Evolutionary conservation across 106 monocot species (phyloP), one percentile per base, ranked within the genome.

Genomic region (Dendrobium officinale): DNA sequence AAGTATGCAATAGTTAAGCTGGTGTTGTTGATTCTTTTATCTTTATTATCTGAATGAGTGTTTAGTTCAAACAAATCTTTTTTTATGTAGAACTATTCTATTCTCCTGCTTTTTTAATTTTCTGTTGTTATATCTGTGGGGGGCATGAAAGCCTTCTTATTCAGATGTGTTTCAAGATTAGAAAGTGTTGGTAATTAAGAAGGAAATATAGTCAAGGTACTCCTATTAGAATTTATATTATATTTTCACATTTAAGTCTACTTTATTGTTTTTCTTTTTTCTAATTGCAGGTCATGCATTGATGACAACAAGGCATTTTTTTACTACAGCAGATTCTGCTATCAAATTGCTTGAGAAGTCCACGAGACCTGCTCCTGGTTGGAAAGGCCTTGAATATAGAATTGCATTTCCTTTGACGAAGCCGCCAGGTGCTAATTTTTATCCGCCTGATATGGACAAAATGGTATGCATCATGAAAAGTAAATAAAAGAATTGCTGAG

Each of bases 401-500:
- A 88, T 81, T 86, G 89, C 89, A 67, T 98, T 98, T 92, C 98
- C 98, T 72, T 10, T 79, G 27, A 48, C 37, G 67, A 98, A 98
- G 80, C 91, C 92, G 24, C 94, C 86, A 80, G 94, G 98, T 86
- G 92, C 92, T 77, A 95, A 86, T 86, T 98, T 98, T 79, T 98
- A 98, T 77, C 98, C 98, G 87, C 86, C 92, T 80, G 94, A 94
- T 84, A 98, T 98, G 98, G 94, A 98, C 73, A 94, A 95, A 88
- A 84, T 61, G 92, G 98, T 97, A 85, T 42, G 31, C 48, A 43
- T 11, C 47, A 47, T 51, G 45, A 42, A 42, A 61, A 54, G 26
- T 47, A 43, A 44, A 74, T 74, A n/a, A 42, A 42, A 68, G 20
- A 19, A 19, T 6, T 43, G 18, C 42, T 29, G 74, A n/a, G 41